These are phyloP conservation scores for Naematelia aurantialba DNA, from an alignment of 768 basidiomycete species.

Conservation along the genomic window DNA sequence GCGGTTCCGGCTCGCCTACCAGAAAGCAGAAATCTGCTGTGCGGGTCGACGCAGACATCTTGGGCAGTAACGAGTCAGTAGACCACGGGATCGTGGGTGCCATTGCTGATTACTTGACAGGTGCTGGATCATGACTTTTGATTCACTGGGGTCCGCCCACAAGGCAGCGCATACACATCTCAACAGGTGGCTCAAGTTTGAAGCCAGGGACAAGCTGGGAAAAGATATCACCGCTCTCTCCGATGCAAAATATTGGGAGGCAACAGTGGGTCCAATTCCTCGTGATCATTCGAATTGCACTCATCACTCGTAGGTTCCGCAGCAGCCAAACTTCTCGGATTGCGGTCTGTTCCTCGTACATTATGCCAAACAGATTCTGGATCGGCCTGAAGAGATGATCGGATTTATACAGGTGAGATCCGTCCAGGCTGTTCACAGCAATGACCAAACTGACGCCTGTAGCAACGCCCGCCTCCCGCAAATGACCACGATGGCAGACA, in stretches of 20 bases:
- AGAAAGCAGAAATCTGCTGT: not conserved
- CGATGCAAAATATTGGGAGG: constrained; percentile 56
- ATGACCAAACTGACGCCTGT: not conserved
- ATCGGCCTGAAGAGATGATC: constrained; percentile 58
- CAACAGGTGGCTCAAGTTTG: constrained; percentile 64
- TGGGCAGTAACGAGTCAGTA: constrained; percentile 12
- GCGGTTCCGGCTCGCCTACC: not conserved
- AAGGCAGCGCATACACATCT: constrained; percentile 63
- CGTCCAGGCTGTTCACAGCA: not conserved
- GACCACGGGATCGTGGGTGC: not conserved
- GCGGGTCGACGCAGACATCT: not conserved
- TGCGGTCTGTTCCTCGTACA: constrained; percentile 91
- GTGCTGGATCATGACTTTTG: constrained; percentile 73
- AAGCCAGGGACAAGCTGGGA: constrained; percentile 70
- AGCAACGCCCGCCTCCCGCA: constrained; percentile 6
- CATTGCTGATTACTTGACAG: constrained; percentile 4
- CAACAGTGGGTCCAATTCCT: constrained; percentile 54
- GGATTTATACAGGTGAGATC: constrained; percentile 53
- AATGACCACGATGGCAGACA: not conserved
- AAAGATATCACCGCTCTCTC: constrained; percentile 40
- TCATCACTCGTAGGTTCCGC: constrained; percentile 64
- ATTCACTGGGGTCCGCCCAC: constrained; percentile 79
- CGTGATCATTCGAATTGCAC: not conserved
- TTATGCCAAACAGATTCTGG: constrained; percentile 73
- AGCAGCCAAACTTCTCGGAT: constrained; percentile 83